Conservation (phyloP, 225 moss, liverwort and hornwort genomes). For the Physcomitrellopsis africana region DNA sequence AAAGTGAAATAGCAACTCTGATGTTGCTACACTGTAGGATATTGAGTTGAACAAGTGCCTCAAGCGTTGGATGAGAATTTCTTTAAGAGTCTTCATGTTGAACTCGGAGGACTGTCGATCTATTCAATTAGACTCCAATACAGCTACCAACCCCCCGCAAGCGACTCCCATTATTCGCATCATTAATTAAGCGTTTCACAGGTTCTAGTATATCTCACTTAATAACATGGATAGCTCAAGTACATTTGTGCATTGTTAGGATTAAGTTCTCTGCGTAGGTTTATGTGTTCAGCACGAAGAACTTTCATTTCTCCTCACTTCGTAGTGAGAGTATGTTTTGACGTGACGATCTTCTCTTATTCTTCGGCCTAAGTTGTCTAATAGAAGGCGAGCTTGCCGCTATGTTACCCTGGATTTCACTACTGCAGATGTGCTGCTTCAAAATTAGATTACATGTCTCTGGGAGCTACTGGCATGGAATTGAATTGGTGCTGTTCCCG, state of each 20-base stretch:
- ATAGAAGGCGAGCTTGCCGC: neutral
- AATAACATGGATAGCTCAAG: slow-evolving; percentile 1
- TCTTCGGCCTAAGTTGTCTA: slow-evolving; percentile 16
- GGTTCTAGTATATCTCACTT: slow-evolving; percentile 27
- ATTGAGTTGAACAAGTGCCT: slow-evolving; percentile 6
- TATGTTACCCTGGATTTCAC: slow-evolving; percentile 4
- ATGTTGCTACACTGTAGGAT: neutral
- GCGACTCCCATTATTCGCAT: slow-evolving; percentile 9
- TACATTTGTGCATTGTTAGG: slow-evolving; percentile 11
- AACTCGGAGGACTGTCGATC: neutral
- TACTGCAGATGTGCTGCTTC: slow-evolving; percentile 1
- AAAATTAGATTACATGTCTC: slow-evolving; percentile 29
- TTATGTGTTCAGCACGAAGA: neutral
- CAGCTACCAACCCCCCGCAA: slow-evolving; percentile 1
- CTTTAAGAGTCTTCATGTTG: neutral
- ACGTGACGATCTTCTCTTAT: neutral
- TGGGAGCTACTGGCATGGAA: slow-evolving; percentile 2
- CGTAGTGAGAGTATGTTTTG: neutral
- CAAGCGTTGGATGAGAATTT: slow-evolving; percentile 11
- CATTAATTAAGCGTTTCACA: neutral
- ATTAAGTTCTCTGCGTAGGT: neutral
- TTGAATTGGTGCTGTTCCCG: slow-evolving; percentile 10
- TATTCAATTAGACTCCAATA: neutral
- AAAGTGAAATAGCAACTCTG: slow-evolving; percentile 15
- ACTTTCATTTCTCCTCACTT: slow-evolving; percentile 8